phyloP scores from a whole-genome alignment of 129 eudicot genomes.

The Sambucus nigra region DNA sequence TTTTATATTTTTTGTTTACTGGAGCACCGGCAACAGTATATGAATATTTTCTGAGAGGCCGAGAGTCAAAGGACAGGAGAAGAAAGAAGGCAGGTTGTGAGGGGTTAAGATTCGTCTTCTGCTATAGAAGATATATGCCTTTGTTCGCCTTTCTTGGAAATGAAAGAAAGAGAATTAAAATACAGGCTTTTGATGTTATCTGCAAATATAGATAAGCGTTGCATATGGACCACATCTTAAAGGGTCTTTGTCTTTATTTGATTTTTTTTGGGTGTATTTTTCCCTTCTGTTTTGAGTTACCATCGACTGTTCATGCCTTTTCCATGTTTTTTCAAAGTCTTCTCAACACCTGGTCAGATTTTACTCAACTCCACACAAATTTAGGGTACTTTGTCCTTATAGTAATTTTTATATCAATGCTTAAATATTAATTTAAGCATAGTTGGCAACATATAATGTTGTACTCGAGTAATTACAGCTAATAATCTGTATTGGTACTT shows the following conservation, averaged over 20 bases:
- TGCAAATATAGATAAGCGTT: slow-evolving; percentile 10
- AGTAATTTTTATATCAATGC: neutral
- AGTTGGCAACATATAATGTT: too few relatives aligned
- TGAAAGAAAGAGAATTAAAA: slow-evolving; percentile 35
- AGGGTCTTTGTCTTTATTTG: slow-evolving; percentile 23
- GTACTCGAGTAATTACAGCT: too few relatives aligned
- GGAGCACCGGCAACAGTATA: neutral
- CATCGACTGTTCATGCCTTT: too few relatives aligned
- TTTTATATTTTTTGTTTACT: too few relatives aligned
- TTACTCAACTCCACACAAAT: neutral
- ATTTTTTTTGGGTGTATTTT: neutral
- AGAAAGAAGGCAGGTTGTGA: too few relatives aligned
- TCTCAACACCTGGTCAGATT: too few relatives aligned
- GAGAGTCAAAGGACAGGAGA: slow-evolving; percentile 2
- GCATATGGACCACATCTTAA: slow-evolving; percentile 23
- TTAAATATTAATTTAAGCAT: too few relatives aligned
- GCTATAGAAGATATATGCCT: slow-evolving; percentile 16
- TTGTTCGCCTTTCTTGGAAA: slow-evolving; percentile 51
- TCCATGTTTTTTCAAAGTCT: too few relatives aligned
- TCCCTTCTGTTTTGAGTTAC: too few relatives aligned
- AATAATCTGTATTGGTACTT: neutral
- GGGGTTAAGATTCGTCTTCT: too few relatives aligned
- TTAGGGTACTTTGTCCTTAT: neutral
- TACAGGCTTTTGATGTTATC: slow-evolving; percentile 16
- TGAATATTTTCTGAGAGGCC: neutral